phyloP scores from a whole-genome alignment of 2,329 filamentous ascomycete species.

The Cytospora piceae region DNA sequence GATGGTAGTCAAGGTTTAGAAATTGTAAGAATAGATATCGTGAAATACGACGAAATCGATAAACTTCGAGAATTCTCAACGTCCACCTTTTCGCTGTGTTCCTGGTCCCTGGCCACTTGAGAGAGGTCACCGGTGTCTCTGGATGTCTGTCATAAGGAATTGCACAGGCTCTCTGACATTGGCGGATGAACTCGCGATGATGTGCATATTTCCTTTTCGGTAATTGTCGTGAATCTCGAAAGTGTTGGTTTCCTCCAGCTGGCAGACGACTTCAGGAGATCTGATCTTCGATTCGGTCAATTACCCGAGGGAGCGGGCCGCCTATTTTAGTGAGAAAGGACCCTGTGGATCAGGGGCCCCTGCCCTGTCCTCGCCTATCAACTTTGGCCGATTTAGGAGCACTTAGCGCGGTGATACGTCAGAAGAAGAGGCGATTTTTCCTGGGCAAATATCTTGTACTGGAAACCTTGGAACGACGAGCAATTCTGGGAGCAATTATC shows the following conservation, averaged over 20 bases:
- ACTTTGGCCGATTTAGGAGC: conserved; percentile 7
- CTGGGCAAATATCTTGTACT: background rate
- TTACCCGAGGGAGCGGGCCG: background rate
- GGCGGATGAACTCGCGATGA: too few relatives aligned
- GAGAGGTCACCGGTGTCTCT: too few relatives aligned
- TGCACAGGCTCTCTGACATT: too few relatives aligned
- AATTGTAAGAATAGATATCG: background rate
- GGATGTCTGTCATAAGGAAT: too few relatives aligned
- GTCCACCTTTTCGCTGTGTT: too few relatives aligned
- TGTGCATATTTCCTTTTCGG: too few relatives aligned
- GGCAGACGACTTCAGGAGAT: background rate
- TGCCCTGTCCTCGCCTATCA: conserved; percentile 12
- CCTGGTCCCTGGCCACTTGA: too few relatives aligned
- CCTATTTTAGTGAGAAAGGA: conserved; percentile 4
- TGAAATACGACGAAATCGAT: background rate
- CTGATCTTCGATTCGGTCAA: background rate
- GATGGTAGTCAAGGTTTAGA: background rate
- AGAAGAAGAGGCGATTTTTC: conserved; percentile 15
- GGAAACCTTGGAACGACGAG: background rate
- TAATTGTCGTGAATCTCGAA: background rate
- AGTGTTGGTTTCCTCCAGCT: background rate
- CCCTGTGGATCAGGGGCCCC: conserved; percentile 8
- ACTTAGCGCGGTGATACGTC: conserved; percentile 16
- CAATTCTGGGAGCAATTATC: background rate
- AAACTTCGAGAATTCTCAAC: too few relatives aligned